A percentile compares a stretch with the other conserved stretches of the same genome.
phyloP scores from a whole-genome alignment of 2,329 filamentous ascomycete genomes.

The Pochonia chlamydosporia region DNA sequence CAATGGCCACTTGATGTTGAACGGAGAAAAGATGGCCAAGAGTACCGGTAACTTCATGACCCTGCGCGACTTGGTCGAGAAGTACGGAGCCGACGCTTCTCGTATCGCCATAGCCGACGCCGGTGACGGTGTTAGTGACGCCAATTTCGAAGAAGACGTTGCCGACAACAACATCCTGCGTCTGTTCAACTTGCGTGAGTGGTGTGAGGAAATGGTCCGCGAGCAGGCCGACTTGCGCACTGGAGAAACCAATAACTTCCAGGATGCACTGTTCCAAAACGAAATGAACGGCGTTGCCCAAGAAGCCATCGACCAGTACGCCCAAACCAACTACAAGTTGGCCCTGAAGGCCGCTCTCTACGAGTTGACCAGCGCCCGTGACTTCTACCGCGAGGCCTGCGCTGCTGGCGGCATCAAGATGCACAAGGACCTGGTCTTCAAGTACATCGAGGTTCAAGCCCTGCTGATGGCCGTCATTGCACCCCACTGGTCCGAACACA shows the following conservation, averaged over 20 bases:
- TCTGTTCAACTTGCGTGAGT: conserved; percentile 75
- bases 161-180: conserved; percentile 88
- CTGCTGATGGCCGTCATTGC: conserved; percentile 78
- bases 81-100: conserved; percentile 91
- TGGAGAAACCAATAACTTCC: conserved; percentile 71
- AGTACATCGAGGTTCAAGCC: conserved; percentile 83
- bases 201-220: conserved; percentile 80
- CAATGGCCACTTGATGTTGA: conserved; percentile 90
- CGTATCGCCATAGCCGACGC: conserved; percentile 90
- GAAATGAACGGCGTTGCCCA: conserved; percentile 82
- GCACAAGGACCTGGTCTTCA: conserved; percentile 72
- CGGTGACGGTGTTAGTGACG: conserved; percentile 89
- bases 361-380: conserved; percentile 81
- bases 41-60: conserved; percentile 97
- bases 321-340: conserved; percentile 68
- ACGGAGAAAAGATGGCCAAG: conserved; percentile 98
- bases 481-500: conserved; percentile 90
- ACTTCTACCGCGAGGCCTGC: conserved; percentile 83
- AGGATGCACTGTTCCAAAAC: conserved; percentile 87
- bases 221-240: conserved; percentile 65
- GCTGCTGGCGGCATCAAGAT: conserved; percentile 74
- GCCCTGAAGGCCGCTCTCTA: conserved; percentile 85
- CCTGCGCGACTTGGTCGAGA: conserved; percentile 74
- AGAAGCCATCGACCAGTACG: conserved; percentile 74
- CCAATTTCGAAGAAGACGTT: conserved; percentile 94